Base-by-base conservation (phyloP, 1,139 yeast species). In the Kodamaea anthophila region DNA sequence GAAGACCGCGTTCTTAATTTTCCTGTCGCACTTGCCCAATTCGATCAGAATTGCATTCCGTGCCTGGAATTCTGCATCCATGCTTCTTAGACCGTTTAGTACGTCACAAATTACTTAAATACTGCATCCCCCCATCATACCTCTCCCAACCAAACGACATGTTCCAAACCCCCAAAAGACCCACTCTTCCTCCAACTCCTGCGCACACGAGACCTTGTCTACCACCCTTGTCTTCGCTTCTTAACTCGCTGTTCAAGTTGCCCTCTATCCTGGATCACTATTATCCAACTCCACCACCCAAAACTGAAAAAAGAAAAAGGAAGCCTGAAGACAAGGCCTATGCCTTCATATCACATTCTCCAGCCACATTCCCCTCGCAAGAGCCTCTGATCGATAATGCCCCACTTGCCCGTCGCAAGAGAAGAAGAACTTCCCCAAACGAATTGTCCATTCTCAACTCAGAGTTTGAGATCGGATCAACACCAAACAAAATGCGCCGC, bases 311-410 rank as follows among this genome's bases (percentile, higher is more conserved):
- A 13, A 29, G 25, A 27, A 40, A 35, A 32, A 31, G 40, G 14
- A 31, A 28, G 15, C 9, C 25, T 9, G 28, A 24, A 27, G 47
- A 39, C 23, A 70, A 70, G 44, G 63, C 82, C 5, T 85, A 80
- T 61, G 96, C 96, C 21, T 88, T 88, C 55, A 88, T 88, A 41
- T 79, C 94, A 15, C 96, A 86, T 55, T 83, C 94, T 2, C 94
- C 88, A 18, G 77, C 85, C 15, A 84, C 96, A 1, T 87, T 77
- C 51, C 93, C 91, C 9, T 64, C 73, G 16, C 83, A 80, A 42
- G 94, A 84, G 50, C 96, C 96, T 1, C 64, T 77, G 30, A 85
- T 86, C 33, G 96, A 87, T 53, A 85, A 87, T 49, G 88, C 87
- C 14, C 88, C 88, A 27, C 62, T 87, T 40, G 96, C 96, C 2